phyloP scores from a whole-genome alignment of 148 eudicot genomes.

The Vaccinium myrtillus region DNA sequence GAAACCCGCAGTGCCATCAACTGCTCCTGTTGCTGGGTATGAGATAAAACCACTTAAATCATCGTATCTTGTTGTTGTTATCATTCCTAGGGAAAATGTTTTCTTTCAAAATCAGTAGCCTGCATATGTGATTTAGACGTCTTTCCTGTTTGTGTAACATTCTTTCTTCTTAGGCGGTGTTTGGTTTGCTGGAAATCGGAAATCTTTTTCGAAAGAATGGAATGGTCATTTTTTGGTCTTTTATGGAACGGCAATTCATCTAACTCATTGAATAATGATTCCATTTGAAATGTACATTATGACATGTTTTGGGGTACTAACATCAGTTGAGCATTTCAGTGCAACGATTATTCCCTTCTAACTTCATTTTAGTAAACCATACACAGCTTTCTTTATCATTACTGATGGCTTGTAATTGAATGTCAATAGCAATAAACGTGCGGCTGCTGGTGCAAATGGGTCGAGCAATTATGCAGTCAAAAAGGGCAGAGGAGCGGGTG shows the following conservation, averaged over 20 bases:
- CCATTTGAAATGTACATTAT: neutral
- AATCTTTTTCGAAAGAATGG: neutral
- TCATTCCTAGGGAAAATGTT: neutral
- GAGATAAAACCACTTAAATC: neutral
- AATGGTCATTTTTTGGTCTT: neutral
- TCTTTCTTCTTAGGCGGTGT: neutral
- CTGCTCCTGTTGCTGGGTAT: constrained; percentile 55
- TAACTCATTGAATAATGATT: neutral
- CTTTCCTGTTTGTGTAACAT: neutral
- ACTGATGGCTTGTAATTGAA: constrained; percentile 4
- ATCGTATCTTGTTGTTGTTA: neutral
- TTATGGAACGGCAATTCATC: neutral
- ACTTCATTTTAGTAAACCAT: neutral
- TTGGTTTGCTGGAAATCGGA: neutral
- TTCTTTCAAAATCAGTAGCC: neutral
- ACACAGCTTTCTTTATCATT: neutral
- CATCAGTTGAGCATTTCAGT: neutral
- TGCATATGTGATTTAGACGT: neutral
- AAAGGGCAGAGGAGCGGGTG: constrained; percentile 71
- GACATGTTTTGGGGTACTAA: neutral
- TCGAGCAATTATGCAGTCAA: constrained; percentile 46
- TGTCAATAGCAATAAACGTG: constrained; percentile 53
- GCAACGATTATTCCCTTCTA: neutral
- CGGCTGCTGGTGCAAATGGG: constrained; percentile 46
- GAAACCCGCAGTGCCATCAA: constrained; percentile 48